A percentile compares a stretch with the other conserved stretches of the same genome.
Conservation (phyloP, 805 yeast species). For the Brettanomyces sp. region DNA sequence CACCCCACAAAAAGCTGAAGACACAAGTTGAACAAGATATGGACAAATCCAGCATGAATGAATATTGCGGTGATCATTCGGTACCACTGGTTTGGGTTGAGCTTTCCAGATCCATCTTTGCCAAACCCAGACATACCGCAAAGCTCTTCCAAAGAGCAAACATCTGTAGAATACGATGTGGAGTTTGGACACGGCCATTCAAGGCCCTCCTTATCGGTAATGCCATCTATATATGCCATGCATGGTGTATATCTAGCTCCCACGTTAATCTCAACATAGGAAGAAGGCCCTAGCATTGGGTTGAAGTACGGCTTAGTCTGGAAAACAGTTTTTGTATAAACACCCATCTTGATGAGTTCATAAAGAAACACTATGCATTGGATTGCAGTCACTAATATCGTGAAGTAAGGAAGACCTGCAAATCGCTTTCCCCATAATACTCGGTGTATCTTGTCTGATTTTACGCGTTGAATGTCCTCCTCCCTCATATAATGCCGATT, state of each 20-base stretch:
- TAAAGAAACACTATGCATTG: slow-evolving; percentile 52
- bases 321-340: slow-evolving; percentile 52
- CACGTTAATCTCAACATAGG: slow-evolving; percentile 54
- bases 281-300: slow-evolving; percentile 73
- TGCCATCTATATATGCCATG: slow-evolving; percentile 42
- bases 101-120: slow-evolving; percentile 21
- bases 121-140: slow-evolving; percentile 52
- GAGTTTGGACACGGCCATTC: slow-evolving; percentile 64
- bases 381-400: slow-evolving; percentile 28
- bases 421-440: slow-evolving; percentile 10
- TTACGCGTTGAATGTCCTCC: too few species aligned
- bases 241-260: slow-evolving; percentile 70
- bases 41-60: slow-evolving; percentile 66
- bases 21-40: slow-evolving; percentile 52
- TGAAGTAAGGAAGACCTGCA: slow-evolving; percentile 22
- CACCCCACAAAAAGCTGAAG: slow-evolving; percentile 55
- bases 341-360: slow-evolving; percentile 49
- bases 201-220: slow-evolving; percentile 38
- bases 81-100: slow-evolving; percentile 57
- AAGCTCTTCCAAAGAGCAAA: slow-evolving; percentile 45
- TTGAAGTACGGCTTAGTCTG: slow-evolving; percentile 66
- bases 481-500: neutral
- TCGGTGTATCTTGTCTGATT: too few species aligned
- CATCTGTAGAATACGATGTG: slow-evolving; percentile 43
- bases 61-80: slow-evolving; percentile 61